These are phyloP conservation scores for Cynanchum wilfordii DNA, from an alignment of 257 asterid genomes.

Conservation along the genomic window DNA sequence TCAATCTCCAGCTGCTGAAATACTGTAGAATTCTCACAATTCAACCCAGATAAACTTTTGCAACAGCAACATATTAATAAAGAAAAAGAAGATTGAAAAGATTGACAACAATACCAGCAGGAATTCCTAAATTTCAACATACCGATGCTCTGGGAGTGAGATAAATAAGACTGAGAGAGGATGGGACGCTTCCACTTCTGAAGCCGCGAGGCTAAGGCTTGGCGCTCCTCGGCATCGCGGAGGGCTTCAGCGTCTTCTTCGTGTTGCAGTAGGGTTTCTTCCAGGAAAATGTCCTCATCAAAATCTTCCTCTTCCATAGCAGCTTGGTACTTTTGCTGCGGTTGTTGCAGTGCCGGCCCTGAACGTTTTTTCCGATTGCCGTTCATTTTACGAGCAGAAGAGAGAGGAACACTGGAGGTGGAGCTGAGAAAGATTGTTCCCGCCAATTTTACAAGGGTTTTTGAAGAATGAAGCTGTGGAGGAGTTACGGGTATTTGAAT, in stretches of 20 bases:
- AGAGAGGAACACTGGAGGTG: constrained; percentile 17
- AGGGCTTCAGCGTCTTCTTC: constrained; percentile 57
- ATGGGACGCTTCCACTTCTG: constrained; percentile 79
- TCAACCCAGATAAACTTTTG: background rate
- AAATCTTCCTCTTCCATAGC: constrained; percentile 72
- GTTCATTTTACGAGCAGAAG: constrained; percentile 30
- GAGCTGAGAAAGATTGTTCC: constrained; percentile 27
- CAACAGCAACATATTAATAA: constrained; percentile 2
- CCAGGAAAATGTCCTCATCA: constrained; percentile 83
- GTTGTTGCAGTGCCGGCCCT: constrained; percentile 37
- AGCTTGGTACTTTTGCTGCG: constrained; percentile 52
- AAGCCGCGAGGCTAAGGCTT: constrained; percentile 54
- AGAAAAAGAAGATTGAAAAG: constrained; percentile 1
- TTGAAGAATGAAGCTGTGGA: background rate
- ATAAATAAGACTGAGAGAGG: constrained; percentile 43
- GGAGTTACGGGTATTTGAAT: background rate
- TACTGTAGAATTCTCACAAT: constrained; percentile 30
- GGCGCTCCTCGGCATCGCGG: constrained; percentile 43
- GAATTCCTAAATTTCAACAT: constrained; percentile 15
- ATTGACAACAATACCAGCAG: constrained; percentile 7
- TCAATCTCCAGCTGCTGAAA: constrained; percentile 97
- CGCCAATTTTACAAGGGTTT: constrained; percentile 33
- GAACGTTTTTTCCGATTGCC: constrained; percentile 55
- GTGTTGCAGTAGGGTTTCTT: constrained; percentile 71
- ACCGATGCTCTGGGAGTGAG: constrained; percentile 59